Conservation (phyloP, 108 stramenopile species). For the Skeletonema costatum region DNA sequence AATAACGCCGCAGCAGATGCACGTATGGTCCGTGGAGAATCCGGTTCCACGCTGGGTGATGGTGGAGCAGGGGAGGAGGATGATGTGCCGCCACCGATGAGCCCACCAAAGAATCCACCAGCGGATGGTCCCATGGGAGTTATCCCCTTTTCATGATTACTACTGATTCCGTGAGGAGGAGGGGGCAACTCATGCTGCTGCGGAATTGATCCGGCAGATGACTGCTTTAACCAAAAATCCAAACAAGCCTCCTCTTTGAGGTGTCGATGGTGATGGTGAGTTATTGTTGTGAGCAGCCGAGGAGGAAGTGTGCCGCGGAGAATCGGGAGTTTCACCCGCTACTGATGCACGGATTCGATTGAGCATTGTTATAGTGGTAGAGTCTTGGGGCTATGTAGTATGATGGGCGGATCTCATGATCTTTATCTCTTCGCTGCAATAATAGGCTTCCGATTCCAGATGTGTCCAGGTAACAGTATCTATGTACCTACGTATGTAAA, state of each 20-base stretch:
- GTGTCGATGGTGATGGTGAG: slow-evolving; percentile 7
- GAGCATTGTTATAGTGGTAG: slow-evolving; percentile 2
- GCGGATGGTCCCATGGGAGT: background rate
- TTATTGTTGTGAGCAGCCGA: background rate
- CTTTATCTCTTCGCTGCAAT: no score
- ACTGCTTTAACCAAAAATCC: background rate
- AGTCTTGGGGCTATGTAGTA: no score
- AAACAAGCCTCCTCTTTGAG: slow-evolving; percentile 7
- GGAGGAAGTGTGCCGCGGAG: slow-evolving; percentile 1
- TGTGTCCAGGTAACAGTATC: no score
- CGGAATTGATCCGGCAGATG: background rate
- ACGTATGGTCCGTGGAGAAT: slow-evolving; percentile 31
- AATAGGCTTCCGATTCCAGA: no score
- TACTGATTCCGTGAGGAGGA: background rate
- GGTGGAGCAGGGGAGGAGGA: background rate
- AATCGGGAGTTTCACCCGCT: slow-evolving; percentile 1
- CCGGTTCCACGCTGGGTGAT: slow-evolving; percentile 22
- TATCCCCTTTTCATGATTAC: background rate
- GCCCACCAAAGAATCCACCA: background rate
- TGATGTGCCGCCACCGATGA: background rate
- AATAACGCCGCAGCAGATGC: slow-evolving; percentile 30
- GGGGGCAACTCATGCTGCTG: slow-evolving; percentile 3
- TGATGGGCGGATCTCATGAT: no score
- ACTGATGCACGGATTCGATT: slow-evolving; percentile 13
- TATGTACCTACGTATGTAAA: no score